Base-by-base conservation (phyloP, 768 basidiomycete genomes). In the Termitomyces heimii region DNA sequence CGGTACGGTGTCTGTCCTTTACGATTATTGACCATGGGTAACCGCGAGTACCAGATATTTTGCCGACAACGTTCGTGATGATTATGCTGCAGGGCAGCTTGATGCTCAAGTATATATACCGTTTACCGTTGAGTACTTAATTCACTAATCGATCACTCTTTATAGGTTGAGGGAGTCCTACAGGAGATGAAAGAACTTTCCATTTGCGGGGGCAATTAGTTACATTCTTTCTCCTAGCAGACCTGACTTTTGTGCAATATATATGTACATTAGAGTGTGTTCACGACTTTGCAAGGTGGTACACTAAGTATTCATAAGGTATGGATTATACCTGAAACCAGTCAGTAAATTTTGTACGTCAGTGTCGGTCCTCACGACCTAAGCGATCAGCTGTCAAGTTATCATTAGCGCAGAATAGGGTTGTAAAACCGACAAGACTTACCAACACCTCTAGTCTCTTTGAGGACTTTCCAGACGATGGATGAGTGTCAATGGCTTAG, bases 111-210 rank as follows among this genome's bases (percentile, higher is more conserved):
- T 88, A 66, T 46, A 73, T 63, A 53, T 29, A 37, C 24, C 9
- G 13, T 42, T 49, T 29, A 37, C 24, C 9, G 13, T 42, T 49
- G 9, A 4, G 4, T 7, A 26, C 35, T 47, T 29, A 10, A 22
- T 31, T 53, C n/a, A 13, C 20, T 51, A 12, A 14, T 16, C 40
- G 24, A 48, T 53, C 8, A 40, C 14, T 62, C 52, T 53, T 20
- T 51, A 16, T 56, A 91, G 88, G 94, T 98, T n/a, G 97, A 98
- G 72, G 87, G 85, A 16, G 92, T 94, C n/a, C 75, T 99, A 47
- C 91, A 94, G 66, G 94, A 98, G 74, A 98, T 99, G 94, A 85
- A 86, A 68, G 94, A 96, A 66, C 73, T 98, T 51, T 91, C 91
- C 6, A 99, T 99, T 65, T 97, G 92, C 67, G 94, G 94, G 14